These are phyloP conservation scores for Thermothielavioides terrestris DNA, from an alignment of 495 filamentous ascomycete species.

Conservation along the genomic window DNA sequence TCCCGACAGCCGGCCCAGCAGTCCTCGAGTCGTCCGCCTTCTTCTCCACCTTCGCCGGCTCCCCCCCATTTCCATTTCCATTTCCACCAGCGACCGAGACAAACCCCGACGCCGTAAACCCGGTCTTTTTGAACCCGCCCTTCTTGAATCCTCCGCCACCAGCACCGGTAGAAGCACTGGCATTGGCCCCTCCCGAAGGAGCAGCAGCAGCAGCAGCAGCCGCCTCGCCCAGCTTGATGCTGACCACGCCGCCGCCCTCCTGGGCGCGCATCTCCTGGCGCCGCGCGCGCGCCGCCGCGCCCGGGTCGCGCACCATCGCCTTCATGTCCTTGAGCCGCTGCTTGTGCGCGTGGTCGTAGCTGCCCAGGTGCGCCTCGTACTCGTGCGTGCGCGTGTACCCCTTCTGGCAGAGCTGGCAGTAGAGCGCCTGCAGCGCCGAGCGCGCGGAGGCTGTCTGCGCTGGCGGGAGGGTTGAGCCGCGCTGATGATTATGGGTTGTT, in stretches of 20 bases:
- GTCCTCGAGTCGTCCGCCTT: conserved; percentile 15
- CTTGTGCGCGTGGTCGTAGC: conserved; percentile 64
- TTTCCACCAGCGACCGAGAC: conserved; percentile 27
- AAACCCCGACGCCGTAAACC: conserved; percentile 49
- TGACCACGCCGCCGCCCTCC: conserved; percentile 56
- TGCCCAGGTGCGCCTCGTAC: conserved; percentile 59
- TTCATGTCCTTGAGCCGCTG: conserved; percentile 60
- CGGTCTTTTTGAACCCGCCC: conserved; percentile 43
- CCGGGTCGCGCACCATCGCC: conserved; percentile 52
- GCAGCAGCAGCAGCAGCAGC: not conserved
- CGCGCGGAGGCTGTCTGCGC: conserved; percentile 75
- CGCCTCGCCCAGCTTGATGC: conserved; percentile 45
- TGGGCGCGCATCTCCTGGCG: conserved; percentile 66
- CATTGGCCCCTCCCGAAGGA: not conserved
- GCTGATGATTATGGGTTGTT: conserved; percentile 19
- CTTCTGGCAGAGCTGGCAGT: conserved; percentile 66
- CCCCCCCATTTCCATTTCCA: conserved; percentile 9
- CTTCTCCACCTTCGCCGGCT: conserved; percentile 7
- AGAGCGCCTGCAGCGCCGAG: conserved; percentile 82
- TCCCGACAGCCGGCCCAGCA: conserved; percentile 5
- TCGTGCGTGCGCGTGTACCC: conserved; percentile 64
- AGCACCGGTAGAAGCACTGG: too few species aligned
- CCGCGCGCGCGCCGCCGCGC: conserved; percentile 51
- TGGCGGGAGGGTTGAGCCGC: conserved; percentile 44
- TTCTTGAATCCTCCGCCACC: conserved; percentile 45